phyloP scores from a whole-genome alignment of 106 monocot genomes.

The Phalaenopsis aphrodite region DNA sequence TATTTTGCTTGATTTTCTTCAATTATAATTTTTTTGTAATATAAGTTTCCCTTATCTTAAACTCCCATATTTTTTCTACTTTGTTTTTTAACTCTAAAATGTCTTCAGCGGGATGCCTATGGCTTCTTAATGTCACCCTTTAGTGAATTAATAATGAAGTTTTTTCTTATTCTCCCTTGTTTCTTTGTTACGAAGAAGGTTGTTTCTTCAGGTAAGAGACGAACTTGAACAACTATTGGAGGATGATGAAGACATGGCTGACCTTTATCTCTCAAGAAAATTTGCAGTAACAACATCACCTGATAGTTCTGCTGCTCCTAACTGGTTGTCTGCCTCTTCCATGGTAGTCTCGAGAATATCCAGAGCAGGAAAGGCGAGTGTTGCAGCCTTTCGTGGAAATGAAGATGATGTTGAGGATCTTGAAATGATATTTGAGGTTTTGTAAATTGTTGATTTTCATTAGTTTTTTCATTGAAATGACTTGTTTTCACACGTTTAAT shows the following conservation, averaged over 20 bases:
- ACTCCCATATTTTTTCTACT: too few species aligned
- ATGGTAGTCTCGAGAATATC: constrained; percentile 65
- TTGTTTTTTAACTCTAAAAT: too few species aligned
- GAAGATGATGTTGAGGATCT: constrained; percentile 93
- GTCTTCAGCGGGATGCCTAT: too few species aligned
- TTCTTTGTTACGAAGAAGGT: neutral
- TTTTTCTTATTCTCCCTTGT: neutral
- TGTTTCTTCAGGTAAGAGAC: constrained; percentile 62
- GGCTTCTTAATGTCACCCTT: too few species aligned
- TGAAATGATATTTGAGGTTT: constrained; percentile 86
- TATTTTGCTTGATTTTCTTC: too few species aligned
- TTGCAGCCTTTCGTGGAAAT: constrained; percentile 56
- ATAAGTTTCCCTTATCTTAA: too few species aligned
- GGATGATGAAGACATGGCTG: constrained; percentile 89
- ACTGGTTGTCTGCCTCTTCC: constrained; percentile 52
- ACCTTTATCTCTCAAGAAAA: constrained; percentile 80
- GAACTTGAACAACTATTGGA: constrained; percentile 84
- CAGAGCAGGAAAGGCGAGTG: constrained; percentile 61
- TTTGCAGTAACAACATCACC: constrained; percentile 44
- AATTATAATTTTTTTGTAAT: too few species aligned
- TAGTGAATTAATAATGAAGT: too few species aligned
- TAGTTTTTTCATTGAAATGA: neutral
- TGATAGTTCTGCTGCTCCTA: constrained; percentile 44
- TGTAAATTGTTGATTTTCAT: neutral
- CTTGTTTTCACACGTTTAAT: neutral